Evolutionary conservation across 306 rosid genomes (phyloP).

Genomic region (Castanopsis chinensis): DNA sequence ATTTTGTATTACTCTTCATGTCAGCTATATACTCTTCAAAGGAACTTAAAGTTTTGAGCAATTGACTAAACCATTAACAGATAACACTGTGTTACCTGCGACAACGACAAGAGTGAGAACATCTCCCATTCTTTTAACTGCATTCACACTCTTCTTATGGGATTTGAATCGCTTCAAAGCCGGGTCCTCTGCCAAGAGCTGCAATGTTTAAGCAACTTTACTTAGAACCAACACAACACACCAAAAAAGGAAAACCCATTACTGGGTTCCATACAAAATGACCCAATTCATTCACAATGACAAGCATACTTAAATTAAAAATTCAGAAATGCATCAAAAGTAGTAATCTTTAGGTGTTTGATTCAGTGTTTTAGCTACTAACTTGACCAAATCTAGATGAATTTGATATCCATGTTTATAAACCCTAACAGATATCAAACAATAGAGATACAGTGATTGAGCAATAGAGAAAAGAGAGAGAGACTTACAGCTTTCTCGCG

Average conservation of each 20-base stretch:
- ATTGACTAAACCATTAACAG: background rate
- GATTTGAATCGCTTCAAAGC: slow-evolving; percentile 75
- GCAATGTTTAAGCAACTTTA: slow-evolving; percentile 25
- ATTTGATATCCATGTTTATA: background rate
- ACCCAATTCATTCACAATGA: no score
- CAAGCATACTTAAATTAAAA: no score
- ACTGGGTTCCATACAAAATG: no score
- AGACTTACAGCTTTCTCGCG: slow-evolving; percentile 87
- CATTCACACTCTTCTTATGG: slow-evolving; percentile 57
- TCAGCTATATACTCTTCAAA: no score
- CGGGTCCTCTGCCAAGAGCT: slow-evolving; percentile 84
- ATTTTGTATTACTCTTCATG: no score
- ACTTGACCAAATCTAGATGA: no score
- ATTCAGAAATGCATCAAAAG: no score
- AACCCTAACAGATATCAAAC: background rate
- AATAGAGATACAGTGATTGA: background rate
- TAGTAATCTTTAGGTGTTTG: no score
- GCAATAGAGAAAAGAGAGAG: background rate
- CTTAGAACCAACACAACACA: background rate
- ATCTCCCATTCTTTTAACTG: slow-evolving; percentile 63
- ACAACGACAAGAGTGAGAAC: slow-evolving; percentile 64
- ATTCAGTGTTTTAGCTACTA: no score
- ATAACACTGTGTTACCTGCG: slow-evolving; percentile 42
- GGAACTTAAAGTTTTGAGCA: background rate
- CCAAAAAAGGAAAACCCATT: background rate